A percentile compares a stretch with the other conserved stretches of the same genome.
Evolutionary conservation across 2,329 filamentous ascomycete species (phyloP).

Genomic region (Lachnellula arida): DNA sequence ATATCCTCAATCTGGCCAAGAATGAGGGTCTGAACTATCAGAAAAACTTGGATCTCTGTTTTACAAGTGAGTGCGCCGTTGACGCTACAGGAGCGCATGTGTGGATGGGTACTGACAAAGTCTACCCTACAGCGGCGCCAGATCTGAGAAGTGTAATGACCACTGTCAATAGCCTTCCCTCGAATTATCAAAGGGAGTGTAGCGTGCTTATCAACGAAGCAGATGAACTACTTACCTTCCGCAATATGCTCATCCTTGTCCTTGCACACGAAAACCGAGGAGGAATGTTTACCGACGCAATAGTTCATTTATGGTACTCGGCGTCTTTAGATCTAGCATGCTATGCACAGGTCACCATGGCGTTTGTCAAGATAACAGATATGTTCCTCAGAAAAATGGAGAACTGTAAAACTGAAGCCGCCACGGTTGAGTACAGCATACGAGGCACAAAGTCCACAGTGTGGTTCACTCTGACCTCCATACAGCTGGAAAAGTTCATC

Average conservation of each 20-base stretch:
- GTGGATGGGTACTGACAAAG: neutral
- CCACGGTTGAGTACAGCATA: too few species aligned
- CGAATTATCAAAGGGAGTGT: neutral
- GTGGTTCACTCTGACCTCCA: neutral
- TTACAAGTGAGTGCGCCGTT: neutral
- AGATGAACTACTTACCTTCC: neutral
- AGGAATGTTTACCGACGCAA: neutral
- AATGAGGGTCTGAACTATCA: neutral
- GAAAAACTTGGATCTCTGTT: neutral
- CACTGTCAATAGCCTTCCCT: neutral
- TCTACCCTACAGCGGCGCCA: neutral
- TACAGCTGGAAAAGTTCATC: neutral
- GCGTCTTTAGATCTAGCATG: neutral
- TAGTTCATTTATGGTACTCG: slow-evolving; percentile 2
- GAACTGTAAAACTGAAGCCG: too few species aligned
- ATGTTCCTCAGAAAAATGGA: too few species aligned
- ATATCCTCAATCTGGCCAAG: neutral
- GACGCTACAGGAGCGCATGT: neutral
- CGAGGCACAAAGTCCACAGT: too few species aligned
- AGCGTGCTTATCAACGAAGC: neutral
- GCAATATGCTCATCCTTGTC: neutral
- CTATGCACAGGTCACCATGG: neutral
- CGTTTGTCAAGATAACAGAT: too few species aligned
- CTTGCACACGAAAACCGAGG: neutral
- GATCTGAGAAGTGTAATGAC: neutral